phyloP scores from a whole-genome alignment of 768 basidiomycete genomes.

The Mycena olivaceomarginata region DNA sequence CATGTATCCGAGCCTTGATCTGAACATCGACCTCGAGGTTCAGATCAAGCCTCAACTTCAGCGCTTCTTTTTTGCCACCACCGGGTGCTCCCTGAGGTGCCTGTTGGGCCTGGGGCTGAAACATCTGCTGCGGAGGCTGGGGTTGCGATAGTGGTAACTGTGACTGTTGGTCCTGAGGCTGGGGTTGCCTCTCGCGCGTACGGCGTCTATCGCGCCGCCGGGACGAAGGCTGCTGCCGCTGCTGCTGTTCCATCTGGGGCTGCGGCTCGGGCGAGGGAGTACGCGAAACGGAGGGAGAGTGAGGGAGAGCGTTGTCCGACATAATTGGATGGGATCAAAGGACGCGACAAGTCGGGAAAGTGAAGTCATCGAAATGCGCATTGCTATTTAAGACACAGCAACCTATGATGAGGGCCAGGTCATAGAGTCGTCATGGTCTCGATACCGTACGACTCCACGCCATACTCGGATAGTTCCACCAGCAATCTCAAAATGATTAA shows the following conservation, averaged over 20 bases:
- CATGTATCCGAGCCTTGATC: constrained; percentile 20
- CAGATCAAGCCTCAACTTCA: constrained; percentile 18
- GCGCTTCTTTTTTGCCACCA: constrained; percentile 11
- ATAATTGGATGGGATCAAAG: background rate
- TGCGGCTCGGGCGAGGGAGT: constrained; percentile 7
- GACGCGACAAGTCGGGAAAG: constrained; percentile 1
- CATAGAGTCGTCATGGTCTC: background rate
- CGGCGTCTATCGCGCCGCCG: background rate
- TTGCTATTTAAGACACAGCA: background rate
- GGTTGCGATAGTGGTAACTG: constrained; percentile 10
- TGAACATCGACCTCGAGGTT: constrained; percentile 21
- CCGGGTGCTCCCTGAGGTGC: background rate
- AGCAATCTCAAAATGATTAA: background rate
- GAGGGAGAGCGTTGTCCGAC: constrained; percentile 2
- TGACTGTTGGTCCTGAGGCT: background rate
- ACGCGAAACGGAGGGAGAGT: background rate
- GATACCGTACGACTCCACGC: background rate
- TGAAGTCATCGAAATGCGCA: background rate
- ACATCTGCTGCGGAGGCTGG: background rate
- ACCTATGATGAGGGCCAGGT: background rate
- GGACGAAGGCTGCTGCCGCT: background rate
- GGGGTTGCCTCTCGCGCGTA: background rate
- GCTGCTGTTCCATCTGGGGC: constrained; percentile 12
- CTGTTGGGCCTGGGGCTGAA: background rate
- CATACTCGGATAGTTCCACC: background rate